phyloP scores from a whole-genome alignment of 23 red algal species.

The Gracilaria gracilis region DNA sequence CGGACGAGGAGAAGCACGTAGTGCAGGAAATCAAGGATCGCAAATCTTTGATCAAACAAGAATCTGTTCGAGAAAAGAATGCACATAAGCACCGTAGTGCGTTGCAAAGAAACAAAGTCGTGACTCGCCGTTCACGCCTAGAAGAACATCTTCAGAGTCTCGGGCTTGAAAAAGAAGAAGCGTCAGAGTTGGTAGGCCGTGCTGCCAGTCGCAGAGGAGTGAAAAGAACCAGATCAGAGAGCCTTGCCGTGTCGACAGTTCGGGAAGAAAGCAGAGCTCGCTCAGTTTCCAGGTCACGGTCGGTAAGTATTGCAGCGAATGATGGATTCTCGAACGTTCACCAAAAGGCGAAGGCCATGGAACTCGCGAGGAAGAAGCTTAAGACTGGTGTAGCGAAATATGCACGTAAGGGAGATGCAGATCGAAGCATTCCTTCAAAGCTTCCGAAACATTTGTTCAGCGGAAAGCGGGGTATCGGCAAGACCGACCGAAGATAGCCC shows the following conservation, averaged over 20 bases:
- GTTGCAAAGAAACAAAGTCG: conserved; percentile 49
- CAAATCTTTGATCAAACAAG: conserved; percentile 46
- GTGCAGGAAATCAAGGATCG: conserved; percentile 74
- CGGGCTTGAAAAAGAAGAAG: conserved; percentile 77
- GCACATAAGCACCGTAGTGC: conserved; percentile 61
- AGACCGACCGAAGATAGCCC: conserved; percentile 74
- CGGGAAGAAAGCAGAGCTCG: conserved; percentile 24
- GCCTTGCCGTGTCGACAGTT: conserved; percentile 40
- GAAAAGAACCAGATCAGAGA: conserved; percentile 35
- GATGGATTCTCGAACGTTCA: conserved; percentile 68
- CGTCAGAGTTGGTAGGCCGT: conserved; percentile 54
- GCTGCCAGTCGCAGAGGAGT: conserved; percentile 42
- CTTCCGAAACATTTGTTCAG: conserved; percentile 89
- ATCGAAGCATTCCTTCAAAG: conserved; percentile 79
- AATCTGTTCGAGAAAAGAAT: conserved; percentile 65
- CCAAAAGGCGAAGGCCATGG: conserved; percentile 70
- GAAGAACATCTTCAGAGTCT: conserved; percentile 67
- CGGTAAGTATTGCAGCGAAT: conserved; percentile 59
- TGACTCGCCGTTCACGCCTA: conserved; percentile 35
- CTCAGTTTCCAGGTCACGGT: conserved; percentile 29
- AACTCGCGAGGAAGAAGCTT: conserved; percentile 55
- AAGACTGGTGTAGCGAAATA: conserved; percentile 62
- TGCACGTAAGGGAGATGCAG: conserved; percentile 84
- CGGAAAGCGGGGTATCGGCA: conserved; percentile 90
- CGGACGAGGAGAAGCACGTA: conserved; percentile 53